Evolutionary conservation across 495 filamentous ascomycete genomes (phyloP).

Genomic region (Bacidia rubella): DNA sequence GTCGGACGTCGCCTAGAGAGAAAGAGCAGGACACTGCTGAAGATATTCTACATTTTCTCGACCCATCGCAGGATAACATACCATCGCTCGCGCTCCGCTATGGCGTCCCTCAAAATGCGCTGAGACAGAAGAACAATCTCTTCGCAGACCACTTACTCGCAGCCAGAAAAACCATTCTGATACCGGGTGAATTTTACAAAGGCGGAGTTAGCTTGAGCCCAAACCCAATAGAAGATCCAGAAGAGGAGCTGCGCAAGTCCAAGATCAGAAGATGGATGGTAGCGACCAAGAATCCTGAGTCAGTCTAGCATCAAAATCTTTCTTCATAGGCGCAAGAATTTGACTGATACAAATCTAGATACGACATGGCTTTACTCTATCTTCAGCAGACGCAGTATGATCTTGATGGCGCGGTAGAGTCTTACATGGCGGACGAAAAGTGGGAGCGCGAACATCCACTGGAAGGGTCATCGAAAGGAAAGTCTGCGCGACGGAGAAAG

Average conservation of each 20-base stretch:
- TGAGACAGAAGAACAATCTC: slow-evolving; percentile 49
- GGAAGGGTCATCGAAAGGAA: slow-evolving; percentile 26
- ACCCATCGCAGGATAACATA: slow-evolving; percentile 47
- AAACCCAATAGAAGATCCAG: slow-evolving; percentile 51
- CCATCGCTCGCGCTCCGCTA: slow-evolving; percentile 54
- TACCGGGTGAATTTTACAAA: slow-evolving; percentile 52
- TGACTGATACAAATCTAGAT: slow-evolving; percentile 28
- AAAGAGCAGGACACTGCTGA: slow-evolving; percentile 22
- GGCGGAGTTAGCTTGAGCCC: slow-evolving; percentile 50
- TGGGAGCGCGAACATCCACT: slow-evolving; percentile 62
- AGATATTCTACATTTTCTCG: slow-evolving; percentile 55
- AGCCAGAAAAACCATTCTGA: slow-evolving; percentile 50
- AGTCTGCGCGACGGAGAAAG: slow-evolving; percentile 16
- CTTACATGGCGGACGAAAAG: slow-evolving; percentile 50
- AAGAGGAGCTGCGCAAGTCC: slow-evolving; percentile 48
- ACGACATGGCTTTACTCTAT: slow-evolving; percentile 59
- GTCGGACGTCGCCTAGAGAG: slow-evolving; percentile 7
- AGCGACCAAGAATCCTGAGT: slow-evolving; percentile 53
- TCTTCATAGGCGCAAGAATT: not conserved
- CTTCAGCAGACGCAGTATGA: slow-evolving; percentile 52
- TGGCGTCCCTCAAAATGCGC: slow-evolving; percentile 38
- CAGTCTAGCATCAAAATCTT: slow-evolving; percentile 18
- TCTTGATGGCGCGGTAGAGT: slow-evolving; percentile 43
- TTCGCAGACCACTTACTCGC: slow-evolving; percentile 50
- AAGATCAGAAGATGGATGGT: slow-evolving; percentile 62